Percentiles rank a stretch among this genome's conserved stretches.
Evolutionary conservation across 306 rosid species (phyloP).

Genomic region (Vigna angularis): DNA sequence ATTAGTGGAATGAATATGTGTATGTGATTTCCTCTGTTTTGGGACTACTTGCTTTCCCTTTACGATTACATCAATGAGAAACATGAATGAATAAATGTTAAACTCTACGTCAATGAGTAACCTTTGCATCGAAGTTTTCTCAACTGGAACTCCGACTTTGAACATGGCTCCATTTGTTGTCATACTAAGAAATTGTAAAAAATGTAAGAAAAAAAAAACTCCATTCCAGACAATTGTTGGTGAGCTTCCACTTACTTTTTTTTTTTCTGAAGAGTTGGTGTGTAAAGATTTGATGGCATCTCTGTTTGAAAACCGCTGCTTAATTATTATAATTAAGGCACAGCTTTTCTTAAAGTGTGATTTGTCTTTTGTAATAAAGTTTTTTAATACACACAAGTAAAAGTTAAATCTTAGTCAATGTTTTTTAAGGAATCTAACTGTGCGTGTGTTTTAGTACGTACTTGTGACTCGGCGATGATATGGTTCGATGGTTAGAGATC

Average conservation of each 20-base stretch:
- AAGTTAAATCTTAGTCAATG: constrained; percentile 2
- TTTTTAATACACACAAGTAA: neutral
- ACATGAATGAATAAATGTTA: neutral
- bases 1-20: neutral
- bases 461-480: neutral
- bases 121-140: neutral
- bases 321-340: neutral
- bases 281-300: neutral
- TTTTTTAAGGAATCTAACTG: neutral
- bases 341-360: constrained; percentile 7
- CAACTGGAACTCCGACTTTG: too few species aligned
- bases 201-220: neutral
- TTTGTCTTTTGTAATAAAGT: constrained; percentile 10
- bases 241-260: constrained; percentile 3
- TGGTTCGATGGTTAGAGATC: neutral
- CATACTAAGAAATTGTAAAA: neutral
- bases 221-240: neutral
- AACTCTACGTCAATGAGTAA: neutral
- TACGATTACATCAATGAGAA: constrained; percentile 8
- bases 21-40: constrained; percentile 31
- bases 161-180: neutral
- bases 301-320: neutral
- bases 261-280: neutral
- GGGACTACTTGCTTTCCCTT: constrained; percentile 37
- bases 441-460: neutral